Evolutionary conservation across 2,329 filamentous ascomycete species (phyloP), one percentile per base, ranked within the genome.

Genomic region (Penicillium decumbens): DNA sequence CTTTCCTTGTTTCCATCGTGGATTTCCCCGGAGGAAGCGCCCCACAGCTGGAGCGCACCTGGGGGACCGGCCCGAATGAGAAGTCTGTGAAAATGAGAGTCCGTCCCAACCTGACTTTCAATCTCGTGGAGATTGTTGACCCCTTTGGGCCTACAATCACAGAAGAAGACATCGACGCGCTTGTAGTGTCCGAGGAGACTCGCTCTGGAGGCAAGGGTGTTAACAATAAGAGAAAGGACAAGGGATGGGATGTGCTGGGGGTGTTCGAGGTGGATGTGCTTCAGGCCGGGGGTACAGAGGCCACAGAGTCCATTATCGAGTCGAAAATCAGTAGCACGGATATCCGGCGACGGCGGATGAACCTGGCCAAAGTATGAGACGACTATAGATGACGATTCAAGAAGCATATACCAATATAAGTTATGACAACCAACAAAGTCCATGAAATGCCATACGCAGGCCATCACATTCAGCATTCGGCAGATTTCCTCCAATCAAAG

Each of bases 241-340:
- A 84, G 52, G 88, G 87, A 2, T 96, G 89, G 90, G 74, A 76
- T 30, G 70, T 76, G 23, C 75, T 98, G 33, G 83, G 89, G 24
- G 80, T 95, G 0, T 95, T 89, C 61, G 91, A 95, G 66, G 89
- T 97, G 25, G 88, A 93, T 62, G 89, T 97, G 12, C 77, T 98
- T 13, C 87, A 92, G 68, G 80, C 83, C 2, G 77, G 80, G 33
- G 73, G 77, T 38, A 70, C 75, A n/a, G 72, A 75, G 1, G 37
- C 77, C 39, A 70, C 75, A n/a, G 72, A 75, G 1, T 35, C 63
- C 24, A 78, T 80, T 56, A 95, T 95, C 70, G 81, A 84, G 24
- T 80, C 81, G 53, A 97, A 96, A 73, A 88, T 96, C 59, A 95
- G 90, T 75, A 96, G 91, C 71, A 95, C 91, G 0, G 87, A 87